Conservation (phyloP, 495 filamentous ascomycete species). For the Hyaloscypha variabilis region DNA sequence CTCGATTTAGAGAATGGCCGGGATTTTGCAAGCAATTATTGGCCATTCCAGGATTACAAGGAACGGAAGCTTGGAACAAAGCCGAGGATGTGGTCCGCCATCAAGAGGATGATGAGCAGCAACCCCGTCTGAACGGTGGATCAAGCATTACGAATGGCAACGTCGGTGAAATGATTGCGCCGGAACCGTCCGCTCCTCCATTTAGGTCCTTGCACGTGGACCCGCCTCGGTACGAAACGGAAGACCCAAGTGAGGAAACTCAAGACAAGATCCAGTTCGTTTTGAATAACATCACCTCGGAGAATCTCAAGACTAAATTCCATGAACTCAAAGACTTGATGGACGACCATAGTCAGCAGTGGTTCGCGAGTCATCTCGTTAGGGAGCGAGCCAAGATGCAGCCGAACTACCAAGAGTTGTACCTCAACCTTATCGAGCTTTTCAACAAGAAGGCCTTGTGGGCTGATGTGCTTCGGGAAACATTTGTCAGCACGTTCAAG, state of each 20-base stretch:
- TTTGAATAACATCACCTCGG: slow-evolving; percentile 91
- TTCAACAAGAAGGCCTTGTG: slow-evolving; percentile 79
- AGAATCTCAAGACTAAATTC: slow-evolving; percentile 82
- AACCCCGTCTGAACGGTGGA: slow-evolving; percentile 39
- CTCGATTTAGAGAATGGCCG: slow-evolving; percentile 87
- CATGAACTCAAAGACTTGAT: slow-evolving; percentile 76
- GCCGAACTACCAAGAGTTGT: slow-evolving; percentile 91
- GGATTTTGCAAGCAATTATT: slow-evolving; percentile 83
- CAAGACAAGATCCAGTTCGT: slow-evolving; percentile 95
- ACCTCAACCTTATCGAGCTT: slow-evolving; percentile 83
- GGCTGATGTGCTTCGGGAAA: slow-evolving; percentile 90
- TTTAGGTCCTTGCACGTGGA: slow-evolving; percentile 81
- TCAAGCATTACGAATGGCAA: slow-evolving; percentile 60
- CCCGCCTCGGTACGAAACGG: slow-evolving; percentile 55
- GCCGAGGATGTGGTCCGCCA: slow-evolving; percentile 79
- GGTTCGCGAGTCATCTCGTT: slow-evolving; percentile 96
- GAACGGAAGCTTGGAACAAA: slow-evolving; percentile 80
- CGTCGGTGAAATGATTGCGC: slow-evolving; percentile 55
- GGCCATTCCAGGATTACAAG: slow-evolving; percentile 77
- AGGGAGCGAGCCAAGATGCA: slow-evolving; percentile 96
- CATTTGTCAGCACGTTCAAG: slow-evolving; percentile 80
- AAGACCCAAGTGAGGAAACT: slow-evolving; percentile 80
- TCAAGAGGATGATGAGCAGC: slow-evolving; percentile 53
- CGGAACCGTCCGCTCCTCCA: slow-evolving; percentile 55
- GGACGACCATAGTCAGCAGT: slow-evolving; percentile 81